Evolutionary conservation across 1,284 basidiomycete genomes (phyloP).

Genomic region (Sanguinoderma infundibulare): DNA sequence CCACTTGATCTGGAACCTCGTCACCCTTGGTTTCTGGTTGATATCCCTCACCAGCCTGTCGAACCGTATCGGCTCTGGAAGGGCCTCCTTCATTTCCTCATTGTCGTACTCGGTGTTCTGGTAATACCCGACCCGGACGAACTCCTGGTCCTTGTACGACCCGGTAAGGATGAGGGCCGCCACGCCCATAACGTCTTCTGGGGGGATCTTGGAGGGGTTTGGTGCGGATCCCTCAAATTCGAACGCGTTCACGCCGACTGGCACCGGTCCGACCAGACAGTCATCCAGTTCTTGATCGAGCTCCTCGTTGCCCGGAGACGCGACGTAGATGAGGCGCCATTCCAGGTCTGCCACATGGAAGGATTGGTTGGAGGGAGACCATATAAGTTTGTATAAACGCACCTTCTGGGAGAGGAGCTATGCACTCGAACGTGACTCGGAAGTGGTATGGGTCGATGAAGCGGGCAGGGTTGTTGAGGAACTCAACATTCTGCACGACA

Average conservation of each 20-base stretch:
- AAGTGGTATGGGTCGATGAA: slow-evolving; percentile 94
- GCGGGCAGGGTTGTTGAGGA: slow-evolving; percentile 91
- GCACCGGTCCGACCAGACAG: slow-evolving; percentile 95
- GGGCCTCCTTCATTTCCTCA: slow-evolving; percentile 83
- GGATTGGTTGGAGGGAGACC: not conserved
- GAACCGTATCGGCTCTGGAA: slow-evolving; percentile 74
- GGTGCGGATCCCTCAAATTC: slow-evolving; percentile 88
- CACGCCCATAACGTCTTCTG: slow-evolving; percentile 87
- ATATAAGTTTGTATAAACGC: not conserved
- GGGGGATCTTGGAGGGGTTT: slow-evolving; percentile 75
- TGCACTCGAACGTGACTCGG: slow-evolving; percentile 97
- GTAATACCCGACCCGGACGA: slow-evolving; percentile 98
- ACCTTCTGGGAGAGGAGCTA: slow-evolving; percentile 92
- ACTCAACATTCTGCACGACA: slow-evolving; percentile 73
- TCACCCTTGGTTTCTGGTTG: slow-evolving; percentile 93
- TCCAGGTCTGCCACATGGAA: slow-evolving; percentile 76
- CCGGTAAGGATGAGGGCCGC: slow-evolving; percentile 93
- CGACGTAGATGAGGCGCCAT: slow-evolving; percentile 97
- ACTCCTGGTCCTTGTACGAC: slow-evolving; percentile 92
- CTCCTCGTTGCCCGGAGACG: slow-evolving; percentile 89
- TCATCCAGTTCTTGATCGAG: slow-evolving; percentile 97
- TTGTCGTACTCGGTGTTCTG: slow-evolving; percentile 99
- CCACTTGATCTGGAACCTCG: slow-evolving; percentile 89
- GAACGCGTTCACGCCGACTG: slow-evolving; percentile 94
- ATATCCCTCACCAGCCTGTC: slow-evolving; percentile 87